Evolutionary conservation across 805 yeast genomes (phyloP), one percentile per base, ranked within the genome.

Genomic region (Candida nanaspora): DNA sequence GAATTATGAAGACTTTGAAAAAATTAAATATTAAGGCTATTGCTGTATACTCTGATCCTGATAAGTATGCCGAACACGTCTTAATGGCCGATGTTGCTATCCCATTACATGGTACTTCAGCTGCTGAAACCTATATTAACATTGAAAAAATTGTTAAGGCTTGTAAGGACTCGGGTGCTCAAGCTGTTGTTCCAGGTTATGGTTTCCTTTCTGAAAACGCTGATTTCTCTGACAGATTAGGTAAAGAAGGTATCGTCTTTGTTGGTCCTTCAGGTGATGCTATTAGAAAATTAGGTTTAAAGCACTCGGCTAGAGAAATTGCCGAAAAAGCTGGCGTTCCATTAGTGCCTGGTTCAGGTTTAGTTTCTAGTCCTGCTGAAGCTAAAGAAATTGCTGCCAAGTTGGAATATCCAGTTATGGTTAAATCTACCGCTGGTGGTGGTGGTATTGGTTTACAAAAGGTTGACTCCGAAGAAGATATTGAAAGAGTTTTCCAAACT

Each of bases 381-480:
- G 98, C 98, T 3, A 68, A 70, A 42, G 71, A 66, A 45, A 75
- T 82, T 46, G 98, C 96, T 14, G 79, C 76, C 15, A 66, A 74
- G 52, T 68, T 91, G 38, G 84, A 75, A 42, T 93, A 86, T 53
- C 98, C 98, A 23, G 78, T 91, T 27, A 91, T 91, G 98, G 86
- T 93, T 38, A 91, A 91, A 64, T 84, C 95, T 21, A 93, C 98
- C 46, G 98, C 98, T 21, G 98, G 98, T 59, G 98, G 98, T 56
- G 98, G 98, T 63, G 98, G 98, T 65, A 91, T 91, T 56, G 98
- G 98, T 48, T 69, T 91, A 51, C 97, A 91, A 62, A 85, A 88
- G 58, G 97, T 89, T 44, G 96, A 89, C 55, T 72, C 79, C 28
- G 85, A 76, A 50, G 78, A 61, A 16, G 97, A 93, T 45, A 79